Evolutionary conservation across 129 eudicot genomes (phyloP), one percentile per base, ranked within the genome.

Genomic region (Artemisia tridentata): DNA sequence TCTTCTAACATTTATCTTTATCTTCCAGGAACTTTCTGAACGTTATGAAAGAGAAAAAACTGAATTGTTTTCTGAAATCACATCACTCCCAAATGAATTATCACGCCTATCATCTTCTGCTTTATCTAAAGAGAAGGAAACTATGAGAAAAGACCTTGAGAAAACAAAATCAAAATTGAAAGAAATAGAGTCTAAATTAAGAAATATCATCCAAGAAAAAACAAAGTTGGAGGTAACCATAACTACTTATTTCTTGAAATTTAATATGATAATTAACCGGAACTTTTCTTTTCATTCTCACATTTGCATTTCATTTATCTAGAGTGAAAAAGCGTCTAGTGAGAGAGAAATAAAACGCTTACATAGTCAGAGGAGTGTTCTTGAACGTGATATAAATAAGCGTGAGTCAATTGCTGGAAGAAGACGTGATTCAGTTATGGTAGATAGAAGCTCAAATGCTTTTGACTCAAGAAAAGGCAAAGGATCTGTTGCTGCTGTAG

Each of bases 341-440:
- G 99, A 95, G 84, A 95, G 97, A 83, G 97, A 95, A 84, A 62
- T 88, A 58, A 95, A 90, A 76, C 85, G 69, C 52, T 72, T 95
- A 66, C 88, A 84, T 60, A 72, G 76, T 55, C 99, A 95, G 75
- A 87, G 84, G 82, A 78, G 77, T 65, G 66, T 75, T 71, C 96
- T 95, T 78, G 97, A 90, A 71, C 99, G 97, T 55, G 98, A 93
- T 73, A 80, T 87, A 45, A 80, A 64, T 78, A 89, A 86, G 79
- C 92, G 83, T 1, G 91, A 85, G 51, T 80, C 91, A 17, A 18
- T 76, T 73, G 82, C 90, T 68, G 98, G 92, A 23, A 81, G 88
- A 87, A 85, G 87, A 76, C 89, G 91, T 73, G 97, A 90, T 80
- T 87, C 97, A 4, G 77, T 65, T 77, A 52, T 84, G 70, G 90